Percentiles rank a stretch among this genome's conserved stretches.
These are phyloP conservation scores for Cenchrus purpureus DNA, from an alignment of 176 grass and related monocot genomes.

Conservation along the genomic window DNA sequence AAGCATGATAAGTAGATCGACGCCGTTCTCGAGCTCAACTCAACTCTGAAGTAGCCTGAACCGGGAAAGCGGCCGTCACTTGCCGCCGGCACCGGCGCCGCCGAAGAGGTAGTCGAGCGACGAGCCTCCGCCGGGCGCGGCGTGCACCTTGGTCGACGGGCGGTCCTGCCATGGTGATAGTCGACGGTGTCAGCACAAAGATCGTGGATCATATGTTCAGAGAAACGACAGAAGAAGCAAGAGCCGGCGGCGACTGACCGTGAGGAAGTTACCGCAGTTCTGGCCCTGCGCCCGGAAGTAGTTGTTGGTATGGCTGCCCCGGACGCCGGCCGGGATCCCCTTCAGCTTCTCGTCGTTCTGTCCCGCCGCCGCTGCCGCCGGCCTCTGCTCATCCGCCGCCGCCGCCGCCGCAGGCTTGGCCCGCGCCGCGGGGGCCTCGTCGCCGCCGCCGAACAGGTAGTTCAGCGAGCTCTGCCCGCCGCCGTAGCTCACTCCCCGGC, in stretches of 20 bases:
- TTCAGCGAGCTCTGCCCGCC: constrained; percentile 73
- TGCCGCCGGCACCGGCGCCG: background rate
- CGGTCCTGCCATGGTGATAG: constrained; percentile 49
- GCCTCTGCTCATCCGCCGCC: constrained; percentile 22
- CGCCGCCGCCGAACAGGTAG: constrained; percentile 66
- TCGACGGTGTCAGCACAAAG: constrained; percentile 7
- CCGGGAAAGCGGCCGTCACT: background rate
- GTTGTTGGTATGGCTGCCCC: constrained; percentile 57
- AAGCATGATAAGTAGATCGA: background rate
- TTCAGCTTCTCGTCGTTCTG: constrained; percentile 20
- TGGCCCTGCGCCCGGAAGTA: constrained; percentile 71
- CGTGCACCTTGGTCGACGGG: constrained; percentile 75
- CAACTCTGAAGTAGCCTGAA: background rate
- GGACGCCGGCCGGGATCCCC: constrained; percentile 54
- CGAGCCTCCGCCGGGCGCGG: constrained; percentile 62
- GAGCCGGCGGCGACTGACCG: constrained; percentile 35
- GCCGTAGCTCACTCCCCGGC: constrained; percentile 58
- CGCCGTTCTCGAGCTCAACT: background rate
- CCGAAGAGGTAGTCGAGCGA: constrained; percentile 72
- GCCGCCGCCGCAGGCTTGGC: constrained; percentile 16
- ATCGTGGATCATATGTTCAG: background rate
- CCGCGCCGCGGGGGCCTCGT: constrained; percentile 6
- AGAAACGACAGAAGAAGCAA: background rate
- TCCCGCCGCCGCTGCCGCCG: background rate
- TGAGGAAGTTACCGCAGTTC: constrained; percentile 77